Percentiles rank a stretch among this genome's conserved stretches.
Evolutionary conservation across 129 eudicot genomes (phyloP).

Genomic region (Flaveria trinervia): DNA sequence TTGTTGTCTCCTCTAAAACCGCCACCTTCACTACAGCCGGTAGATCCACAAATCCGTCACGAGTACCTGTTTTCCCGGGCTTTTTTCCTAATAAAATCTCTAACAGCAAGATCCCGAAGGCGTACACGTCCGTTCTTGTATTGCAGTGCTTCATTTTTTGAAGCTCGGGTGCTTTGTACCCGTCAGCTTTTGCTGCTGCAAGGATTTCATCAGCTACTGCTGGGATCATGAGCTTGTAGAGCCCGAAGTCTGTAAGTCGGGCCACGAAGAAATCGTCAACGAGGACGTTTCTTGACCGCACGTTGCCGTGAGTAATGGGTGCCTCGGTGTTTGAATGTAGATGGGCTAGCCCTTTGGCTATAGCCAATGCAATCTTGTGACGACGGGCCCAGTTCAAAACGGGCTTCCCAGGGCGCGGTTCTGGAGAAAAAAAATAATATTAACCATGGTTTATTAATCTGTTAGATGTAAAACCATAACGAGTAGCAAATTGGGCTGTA

Average conservation of each 20-base stretch:
- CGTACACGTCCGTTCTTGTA: slow-evolving; percentile 82
- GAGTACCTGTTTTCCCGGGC: slow-evolving; percentile 67
- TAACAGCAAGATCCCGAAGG: slow-evolving; percentile 78
- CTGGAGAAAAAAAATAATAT: slow-evolving; percentile 37
- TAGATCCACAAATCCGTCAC: slow-evolving; percentile 53
- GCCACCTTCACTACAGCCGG: slow-evolving; percentile 94
- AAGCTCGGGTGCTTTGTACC: slow-evolving; percentile 95
- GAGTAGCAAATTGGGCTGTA: not conserved
- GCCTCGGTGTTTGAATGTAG: slow-evolving; percentile 75
- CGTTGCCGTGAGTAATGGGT: slow-evolving; percentile 87
- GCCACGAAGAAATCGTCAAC: slow-evolving; percentile 89
- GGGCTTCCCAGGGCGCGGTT: slow-evolving; percentile 78
- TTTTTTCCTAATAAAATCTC: slow-evolving; percentile 84
- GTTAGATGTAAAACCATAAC: not conserved
- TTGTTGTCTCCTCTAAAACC: slow-evolving; percentile 92
- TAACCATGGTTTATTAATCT: not conserved
- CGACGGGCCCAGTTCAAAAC: slow-evolving; percentile 85
- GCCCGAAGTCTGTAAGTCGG: slow-evolving; percentile 86
- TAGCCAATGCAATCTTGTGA: slow-evolving; percentile 90
- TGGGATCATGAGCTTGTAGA: slow-evolving; percentile 87
- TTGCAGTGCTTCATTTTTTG: slow-evolving; percentile 87
- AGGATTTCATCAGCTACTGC: slow-evolving; percentile 87
- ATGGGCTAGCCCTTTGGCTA: slow-evolving; percentile 90
- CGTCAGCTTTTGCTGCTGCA: slow-evolving; percentile 76
- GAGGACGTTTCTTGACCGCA: slow-evolving; percentile 81